phyloP scores from a whole-genome alignment of 2,329 filamentous ascomycete species.

The Pseudocercospora eumusae region DNA sequence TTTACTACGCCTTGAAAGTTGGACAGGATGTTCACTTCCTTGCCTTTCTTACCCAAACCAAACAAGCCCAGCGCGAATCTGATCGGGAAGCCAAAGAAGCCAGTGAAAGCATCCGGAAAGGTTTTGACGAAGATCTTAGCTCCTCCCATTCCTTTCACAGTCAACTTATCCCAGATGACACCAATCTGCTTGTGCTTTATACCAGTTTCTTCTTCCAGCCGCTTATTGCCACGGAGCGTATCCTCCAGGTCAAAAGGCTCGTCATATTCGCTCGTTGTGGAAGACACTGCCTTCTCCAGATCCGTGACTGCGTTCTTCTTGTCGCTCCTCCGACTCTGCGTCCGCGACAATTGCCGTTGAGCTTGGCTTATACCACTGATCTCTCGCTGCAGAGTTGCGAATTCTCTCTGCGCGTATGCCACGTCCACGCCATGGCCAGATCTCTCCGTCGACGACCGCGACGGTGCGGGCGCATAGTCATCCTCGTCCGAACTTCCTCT shows the following conservation, averaged over 20 bases:
- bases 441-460: conserved; percentile 1
- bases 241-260: conserved; percentile 74
- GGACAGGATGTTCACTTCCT: conserved; percentile 72
- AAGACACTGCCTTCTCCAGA: conserved; percentile 59
- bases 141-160: conserved; percentile 61
- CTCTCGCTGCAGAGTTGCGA: conserved; percentile 62
- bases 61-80: conserved; percentile 63
- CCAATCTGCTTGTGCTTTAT: conserved; percentile 73
- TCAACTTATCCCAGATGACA: conserved; percentile 65
- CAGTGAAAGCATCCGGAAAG: conserved; percentile 61
- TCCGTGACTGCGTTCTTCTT: conserved; percentile 49
- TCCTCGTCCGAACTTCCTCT: conserved; percentile 15
- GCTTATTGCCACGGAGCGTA: conserved; percentile 69
- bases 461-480: conserved; percentile 15
- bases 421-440: conserved; percentile 59
- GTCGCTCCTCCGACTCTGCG: conserved; percentile 45
- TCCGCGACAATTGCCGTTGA: conserved; percentile 45
- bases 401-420: conserved; percentile 68
- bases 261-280: conserved; percentile 49
- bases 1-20: conserved; percentile 67
- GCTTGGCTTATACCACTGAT: conserved; percentile 45
- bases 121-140: conserved; percentile 65
- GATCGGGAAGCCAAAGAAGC: conserved; percentile 69
- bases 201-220: conserved; percentile 71
- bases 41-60: conserved; percentile 66